These are phyloP conservation scores for Iris pallida DNA, from an alignment of 116 monocot genomes.

Conservation along the genomic window DNA sequence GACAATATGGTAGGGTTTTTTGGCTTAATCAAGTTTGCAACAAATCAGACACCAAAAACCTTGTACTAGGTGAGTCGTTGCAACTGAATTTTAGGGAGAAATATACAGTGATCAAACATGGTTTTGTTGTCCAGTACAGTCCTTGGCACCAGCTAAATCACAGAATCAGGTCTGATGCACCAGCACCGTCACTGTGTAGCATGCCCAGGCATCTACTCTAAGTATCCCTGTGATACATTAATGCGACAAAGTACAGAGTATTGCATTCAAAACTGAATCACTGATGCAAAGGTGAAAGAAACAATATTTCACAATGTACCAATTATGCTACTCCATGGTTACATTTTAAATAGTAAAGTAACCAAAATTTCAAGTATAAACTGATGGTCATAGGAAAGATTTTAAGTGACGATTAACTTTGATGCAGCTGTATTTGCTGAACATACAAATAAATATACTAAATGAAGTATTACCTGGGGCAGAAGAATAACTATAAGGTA, in stretches of 20 bases:
- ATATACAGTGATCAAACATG: background rate
- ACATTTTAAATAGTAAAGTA: too few species aligned
- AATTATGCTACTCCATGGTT: too few species aligned
- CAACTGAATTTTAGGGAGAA: background rate
- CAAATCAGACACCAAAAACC: background rate
- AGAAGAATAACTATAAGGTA: slow-evolving; percentile 99
- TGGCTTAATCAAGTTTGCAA: background rate
- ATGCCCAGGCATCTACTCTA: background rate
- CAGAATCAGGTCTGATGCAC: background rate
- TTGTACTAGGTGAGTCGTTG: background rate
- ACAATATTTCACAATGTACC: too few species aligned
- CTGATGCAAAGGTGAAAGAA: too few species aligned
- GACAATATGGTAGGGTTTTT: background rate
- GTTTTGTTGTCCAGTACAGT: background rate
- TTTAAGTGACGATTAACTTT: too few species aligned
- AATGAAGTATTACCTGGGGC: slow-evolving; percentile 76
- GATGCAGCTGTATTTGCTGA: background rate
- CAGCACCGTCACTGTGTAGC: background rate
- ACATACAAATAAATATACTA: slow-evolving; percentile 40
- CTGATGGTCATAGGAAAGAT: too few species aligned
- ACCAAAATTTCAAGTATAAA: too few species aligned
- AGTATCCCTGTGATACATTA: background rate
- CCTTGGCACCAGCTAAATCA: background rate
- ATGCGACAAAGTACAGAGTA: too few species aligned
- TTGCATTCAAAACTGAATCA: too few species aligned